Percentiles rank a stretch among this genome's conserved stretches.
These are phyloP conservation scores for Penicillium maclennaniae DNA, from an alignment of 495 filamentous ascomycete species.

Conservation along the genomic window DNA sequence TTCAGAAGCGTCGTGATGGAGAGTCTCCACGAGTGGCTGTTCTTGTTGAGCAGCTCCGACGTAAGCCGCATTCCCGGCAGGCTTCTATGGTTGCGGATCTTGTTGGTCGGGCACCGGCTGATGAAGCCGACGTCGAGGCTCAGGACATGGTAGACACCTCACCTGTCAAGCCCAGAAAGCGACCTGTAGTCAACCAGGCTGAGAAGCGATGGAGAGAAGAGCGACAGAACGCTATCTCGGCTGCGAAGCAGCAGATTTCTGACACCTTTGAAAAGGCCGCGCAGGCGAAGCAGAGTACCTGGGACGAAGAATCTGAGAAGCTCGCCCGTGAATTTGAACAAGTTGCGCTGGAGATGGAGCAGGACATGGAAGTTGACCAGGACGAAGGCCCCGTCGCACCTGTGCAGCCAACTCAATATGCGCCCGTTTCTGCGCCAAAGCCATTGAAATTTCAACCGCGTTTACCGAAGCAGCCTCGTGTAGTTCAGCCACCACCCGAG, in stretches of 20 bases:
- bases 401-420: neutral
- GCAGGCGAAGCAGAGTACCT: slow-evolving; percentile 30
- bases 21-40: slow-evolving; percentile 32
- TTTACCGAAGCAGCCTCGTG: slow-evolving; percentile 30
- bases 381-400: neutral
- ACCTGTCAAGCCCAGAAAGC: slow-evolving; percentile 28
- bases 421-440: slow-evolving; percentile 18
- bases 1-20: slow-evolving; percentile 39
- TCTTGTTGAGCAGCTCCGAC: slow-evolving; percentile 41
- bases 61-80: slow-evolving; percentile 37
- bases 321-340: slow-evolving; percentile 45
- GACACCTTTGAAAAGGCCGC: slow-evolving; percentile 34
- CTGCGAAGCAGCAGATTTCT: slow-evolving; percentile 39
- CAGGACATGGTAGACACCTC: neutral
- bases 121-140: neutral
- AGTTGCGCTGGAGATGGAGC: slow-evolving; percentile 44
- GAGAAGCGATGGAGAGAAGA: slow-evolving; percentile 43
- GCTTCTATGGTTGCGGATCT: slow-evolving; percentile 38
- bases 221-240: slow-evolving; percentile 34
- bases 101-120: slow-evolving; percentile 19
- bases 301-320: slow-evolving; percentile 43
- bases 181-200: slow-evolving; percentile 44
- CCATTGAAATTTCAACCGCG: slow-evolving; percentile 38
- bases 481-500: slow-evolving; percentile 1
- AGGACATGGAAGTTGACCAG: slow-evolving; percentile 18